Evolutionary conservation across 345 rosid species (phyloP).

Genomic region (Excoecaria agallocha): DNA sequence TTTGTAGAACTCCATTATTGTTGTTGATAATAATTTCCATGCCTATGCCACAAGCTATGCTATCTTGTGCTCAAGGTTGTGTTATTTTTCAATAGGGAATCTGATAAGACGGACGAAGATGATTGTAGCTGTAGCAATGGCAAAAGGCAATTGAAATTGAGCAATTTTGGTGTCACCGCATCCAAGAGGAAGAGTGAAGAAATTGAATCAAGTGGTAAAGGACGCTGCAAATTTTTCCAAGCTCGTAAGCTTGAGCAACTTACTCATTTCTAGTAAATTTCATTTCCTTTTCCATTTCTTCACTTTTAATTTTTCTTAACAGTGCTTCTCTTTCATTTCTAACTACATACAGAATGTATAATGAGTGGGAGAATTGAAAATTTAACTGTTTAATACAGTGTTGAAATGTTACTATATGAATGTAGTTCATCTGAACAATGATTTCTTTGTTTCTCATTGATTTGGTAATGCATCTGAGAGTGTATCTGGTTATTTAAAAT

Average conservation of each 20-base stretch:
- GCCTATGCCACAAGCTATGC: neutral
- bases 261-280: conserved; percentile 49
- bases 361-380: too few species aligned
- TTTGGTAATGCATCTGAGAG: too few species aligned
- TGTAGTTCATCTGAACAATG: too few species aligned
- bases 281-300: neutral
- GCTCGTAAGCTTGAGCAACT: conserved; percentile 76
- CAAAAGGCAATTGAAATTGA: conserved; percentile 66
- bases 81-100: conserved; percentile 46
- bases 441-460: too few species aligned
- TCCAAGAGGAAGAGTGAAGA: conserved; percentile 71
- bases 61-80: conserved; percentile 1
- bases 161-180: conserved; percentile 57
- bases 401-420: too few species aligned
- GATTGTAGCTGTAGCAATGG: conserved; percentile 37
- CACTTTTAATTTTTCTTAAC: neutral
- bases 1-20: neutral
- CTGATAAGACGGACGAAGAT: conserved; percentile 63
- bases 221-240: conserved; percentile 84
- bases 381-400: too few species aligned
- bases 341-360: too few species aligned
- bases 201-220: conserved; percentile 74
- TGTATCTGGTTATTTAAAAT: too few species aligned
- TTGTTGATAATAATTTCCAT: neutral
- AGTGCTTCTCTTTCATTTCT: neutral